Percentiles rank a stretch among this genome's conserved stretches.
Conservation (phyloP, 2,329 filamentous ascomycete species). For the Fusarium oxysporum region DNA sequence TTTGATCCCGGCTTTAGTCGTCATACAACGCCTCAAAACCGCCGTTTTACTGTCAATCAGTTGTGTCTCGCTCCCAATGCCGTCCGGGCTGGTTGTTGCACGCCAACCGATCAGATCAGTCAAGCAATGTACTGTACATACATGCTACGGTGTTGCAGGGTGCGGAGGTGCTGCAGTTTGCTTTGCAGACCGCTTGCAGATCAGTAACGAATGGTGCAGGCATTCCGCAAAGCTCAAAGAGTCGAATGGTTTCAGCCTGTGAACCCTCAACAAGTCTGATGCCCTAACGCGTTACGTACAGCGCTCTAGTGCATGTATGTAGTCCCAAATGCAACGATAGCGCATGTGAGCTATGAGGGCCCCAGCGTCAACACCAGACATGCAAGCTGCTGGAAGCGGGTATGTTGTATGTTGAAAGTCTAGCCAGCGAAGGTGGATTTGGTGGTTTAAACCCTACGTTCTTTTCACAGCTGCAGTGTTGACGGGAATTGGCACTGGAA, state of each 20-base stretch:
- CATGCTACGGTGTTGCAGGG: background rate
- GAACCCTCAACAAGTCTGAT: constrained; percentile 39
- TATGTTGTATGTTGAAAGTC: constrained; percentile 7
- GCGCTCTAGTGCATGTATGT: constrained; percentile 35
- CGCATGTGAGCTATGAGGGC: constrained; percentile 16
- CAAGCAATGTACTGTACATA: constrained; percentile 6
- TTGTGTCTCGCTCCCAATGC: constrained; percentile 15
- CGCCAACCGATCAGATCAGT: constrained; percentile 17
- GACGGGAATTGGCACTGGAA: background rate
- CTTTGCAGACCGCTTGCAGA: constrained; percentile 41
- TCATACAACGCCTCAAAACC: constrained; percentile 19
- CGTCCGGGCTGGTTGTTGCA: constrained; percentile 12
- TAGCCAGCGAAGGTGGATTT: constrained; percentile 10
- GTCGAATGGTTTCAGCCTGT: constrained; percentile 37
- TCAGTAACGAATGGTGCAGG: constrained; percentile 35
- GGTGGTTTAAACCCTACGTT: background rate
- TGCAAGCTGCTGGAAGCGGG: constrained; percentile 41
- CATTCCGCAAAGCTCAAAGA: constrained; percentile 28
- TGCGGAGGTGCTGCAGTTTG: constrained; percentile 33
- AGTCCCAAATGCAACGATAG: constrained; percentile 31
- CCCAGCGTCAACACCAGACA: constrained; percentile 26
- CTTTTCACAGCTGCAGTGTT: background rate
- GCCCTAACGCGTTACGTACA: constrained; percentile 35
- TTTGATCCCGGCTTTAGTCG: constrained; percentile 11
- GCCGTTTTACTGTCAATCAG: constrained; percentile 26